These are phyloP conservation scores for Grifola frondosa DNA, from an alignment of 1,284 basidiomycete species.

Conservation along the genomic window DNA sequence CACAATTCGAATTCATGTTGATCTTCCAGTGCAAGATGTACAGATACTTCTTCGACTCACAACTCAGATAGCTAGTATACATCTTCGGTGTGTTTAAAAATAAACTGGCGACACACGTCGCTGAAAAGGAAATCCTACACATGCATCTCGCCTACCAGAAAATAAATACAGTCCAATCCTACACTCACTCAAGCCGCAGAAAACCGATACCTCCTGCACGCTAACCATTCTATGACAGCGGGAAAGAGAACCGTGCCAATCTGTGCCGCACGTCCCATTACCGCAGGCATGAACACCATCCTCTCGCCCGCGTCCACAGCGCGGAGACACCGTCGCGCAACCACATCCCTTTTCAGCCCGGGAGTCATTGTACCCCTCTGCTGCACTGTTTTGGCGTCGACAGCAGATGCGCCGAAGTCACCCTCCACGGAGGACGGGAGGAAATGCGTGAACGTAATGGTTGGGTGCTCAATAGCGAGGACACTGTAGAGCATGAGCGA, in stretches of 20 bases:
- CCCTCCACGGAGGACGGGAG: constrained; percentile 72
- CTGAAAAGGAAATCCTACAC: too few species aligned
- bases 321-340: constrained; percentile 54
- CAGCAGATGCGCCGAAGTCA: constrained; percentile 75
- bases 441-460: constrained; percentile 55
- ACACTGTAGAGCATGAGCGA: constrained; percentile 78
- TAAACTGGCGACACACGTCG: too few species aligned
- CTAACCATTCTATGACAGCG: constrained; percentile 50
- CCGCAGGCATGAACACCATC: constrained; percentile 54
- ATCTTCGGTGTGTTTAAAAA: too few species aligned
- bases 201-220: constrained; percentile 65
- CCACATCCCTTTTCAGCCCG: constrained; percentile 55
- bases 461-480: constrained; percentile 76
- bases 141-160: too few species aligned
- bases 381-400: constrained; percentile 55
- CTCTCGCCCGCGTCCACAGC: constrained; percentile 59
- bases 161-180: too few species aligned
- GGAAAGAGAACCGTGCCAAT: constrained; percentile 67
- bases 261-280: constrained; percentile 36
- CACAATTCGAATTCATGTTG: too few species aligned
- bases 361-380: constrained; percentile 54
- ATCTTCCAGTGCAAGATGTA: too few species aligned
- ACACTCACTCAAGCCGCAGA: too few species aligned
- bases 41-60: too few species aligned
- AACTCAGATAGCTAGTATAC: too few species aligned